Evolutionary conservation across 2,329 filamentous ascomycete species (phyloP), one percentile per base, ranked within the genome.

Genomic region (Xylaria sp.): DNA sequence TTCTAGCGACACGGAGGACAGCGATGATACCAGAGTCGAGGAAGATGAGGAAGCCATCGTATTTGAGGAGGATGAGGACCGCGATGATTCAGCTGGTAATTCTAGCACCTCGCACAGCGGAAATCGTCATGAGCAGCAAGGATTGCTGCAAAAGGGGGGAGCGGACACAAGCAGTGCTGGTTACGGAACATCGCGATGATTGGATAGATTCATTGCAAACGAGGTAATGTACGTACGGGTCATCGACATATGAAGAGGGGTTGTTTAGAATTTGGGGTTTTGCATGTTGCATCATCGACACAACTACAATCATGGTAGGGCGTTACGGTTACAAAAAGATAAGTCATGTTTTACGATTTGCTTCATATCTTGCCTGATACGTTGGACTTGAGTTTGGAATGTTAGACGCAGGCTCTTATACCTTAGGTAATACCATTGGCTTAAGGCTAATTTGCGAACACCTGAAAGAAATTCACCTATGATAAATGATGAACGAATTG

Each of bases 21-120:
- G 76, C 31, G 73, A 74, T 47, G 75, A 79, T n/a, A 75, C 73
- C 2, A 78, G 15, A 3, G 42, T 55, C 2, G 79, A 81, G 13
- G 77, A 73, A 0, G 80, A 82, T 38, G 75, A 66, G 38, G 62
- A 70, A 13, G 63, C 60, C 5, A 6, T 65, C 33, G 38, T 61
- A 1, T 69, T 75, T 5, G 80, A 78, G 4, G 76, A 77, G 0
- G 72, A 75, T 0, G 73, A 72, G 0, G 75, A 75, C 1, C 73
- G 69, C 7, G 71, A 73, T 15, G 73, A 71, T 15, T 3, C 29
- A 51, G 11, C 33, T n/a, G 45, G 31, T 39, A 22, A 20, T 17
- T 20, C 17, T 4, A 29, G 33, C 22, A 15, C 55, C 45, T 64
- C 82, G 15, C 25, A 31, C 17, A 22, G 11, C 10, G 25, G 25